These are phyloP conservation scores for Filobasidium floriforme DNA, from an alignment of 768 basidiomycete species.

Conservation along the genomic window DNA sequence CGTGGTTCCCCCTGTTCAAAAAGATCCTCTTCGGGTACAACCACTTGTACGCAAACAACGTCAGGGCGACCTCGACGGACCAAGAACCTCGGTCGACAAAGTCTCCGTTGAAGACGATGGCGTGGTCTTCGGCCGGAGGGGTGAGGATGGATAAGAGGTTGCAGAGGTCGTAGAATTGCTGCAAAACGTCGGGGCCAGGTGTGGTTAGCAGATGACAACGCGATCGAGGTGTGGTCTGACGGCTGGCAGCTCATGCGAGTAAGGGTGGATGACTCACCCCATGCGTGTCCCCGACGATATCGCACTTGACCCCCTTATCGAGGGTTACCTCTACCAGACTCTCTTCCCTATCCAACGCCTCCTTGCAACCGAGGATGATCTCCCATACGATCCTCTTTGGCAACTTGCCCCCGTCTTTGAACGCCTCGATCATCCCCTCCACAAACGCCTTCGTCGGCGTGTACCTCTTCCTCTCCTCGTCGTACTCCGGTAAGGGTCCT, in stretches of 20 bases:
- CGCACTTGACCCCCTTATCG: slow-evolving; percentile 68
- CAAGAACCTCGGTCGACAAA: slow-evolving; percentile 82
- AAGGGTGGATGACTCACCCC: slow-evolving; percentile 27
- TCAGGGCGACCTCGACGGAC: slow-evolving; percentile 59
- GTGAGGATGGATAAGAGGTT: slow-evolving; percentile 81
- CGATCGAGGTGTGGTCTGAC: background rate
- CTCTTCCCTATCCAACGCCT: slow-evolving; percentile 65
- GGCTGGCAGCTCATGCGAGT: background rate
- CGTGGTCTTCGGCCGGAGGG: slow-evolving; percentile 74
- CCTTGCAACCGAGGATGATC: slow-evolving; percentile 79
- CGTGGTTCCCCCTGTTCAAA: slow-evolving; percentile 91
- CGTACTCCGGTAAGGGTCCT: slow-evolving; percentile 64
- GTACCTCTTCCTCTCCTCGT: slow-evolving; percentile 51
- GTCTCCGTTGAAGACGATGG: slow-evolving; percentile 55
- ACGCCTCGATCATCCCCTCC: slow-evolving; percentile 77
- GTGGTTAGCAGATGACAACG: no score
- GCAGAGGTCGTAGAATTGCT: slow-evolving; percentile 93
- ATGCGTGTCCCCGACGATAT: slow-evolving; percentile 94
- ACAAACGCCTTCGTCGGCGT: slow-evolving; percentile 71
- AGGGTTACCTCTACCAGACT: slow-evolving; percentile 71
- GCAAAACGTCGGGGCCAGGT: no score
- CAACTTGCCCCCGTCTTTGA: slow-evolving; percentile 88
- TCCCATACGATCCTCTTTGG: slow-evolving; percentile 90
- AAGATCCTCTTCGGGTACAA: slow-evolving; percentile 81
- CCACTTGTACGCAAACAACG: slow-evolving; percentile 96